Conservation (phyloP, 2,329 filamentous ascomycete species). For the Paradendryphiella salina region DNA sequence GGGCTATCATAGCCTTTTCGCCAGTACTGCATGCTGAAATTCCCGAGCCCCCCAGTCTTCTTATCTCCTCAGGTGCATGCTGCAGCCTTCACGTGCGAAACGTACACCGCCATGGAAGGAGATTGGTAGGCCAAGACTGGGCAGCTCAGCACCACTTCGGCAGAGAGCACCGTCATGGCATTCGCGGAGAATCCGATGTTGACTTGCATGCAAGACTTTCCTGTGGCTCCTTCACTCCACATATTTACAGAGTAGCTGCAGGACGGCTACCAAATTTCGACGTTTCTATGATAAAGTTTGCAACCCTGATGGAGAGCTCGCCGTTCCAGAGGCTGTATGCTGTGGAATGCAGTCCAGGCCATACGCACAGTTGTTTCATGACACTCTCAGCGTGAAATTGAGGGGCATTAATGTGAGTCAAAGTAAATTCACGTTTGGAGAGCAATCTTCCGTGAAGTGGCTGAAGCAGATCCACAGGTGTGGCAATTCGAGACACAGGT, state of each 20-base stretch:
- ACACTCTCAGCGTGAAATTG: too few relatives aligned
- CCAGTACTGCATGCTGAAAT: not conserved
- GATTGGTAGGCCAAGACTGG: slow-evolving; percentile 3
- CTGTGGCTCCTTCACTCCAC: slow-evolving; percentile 3
- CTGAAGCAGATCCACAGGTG: too few relatives aligned
- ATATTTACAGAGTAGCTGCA: not conserved
- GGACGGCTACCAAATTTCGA: not conserved
- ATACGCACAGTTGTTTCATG: too few relatives aligned
- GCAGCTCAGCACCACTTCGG: slow-evolving; percentile 1
- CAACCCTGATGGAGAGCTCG: not conserved
- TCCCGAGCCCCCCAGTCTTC: not conserved
- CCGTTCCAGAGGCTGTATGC: not conserved
- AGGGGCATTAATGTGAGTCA: too few relatives aligned
- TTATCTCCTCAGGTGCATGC: not conserved
- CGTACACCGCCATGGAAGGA: not conserved
- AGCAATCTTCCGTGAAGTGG: too few relatives aligned
- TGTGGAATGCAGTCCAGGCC: too few relatives aligned
- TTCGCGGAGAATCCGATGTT: slow-evolving; percentile 14
- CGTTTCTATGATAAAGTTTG: not conserved
- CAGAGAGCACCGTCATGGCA: slow-evolving; percentile 10
- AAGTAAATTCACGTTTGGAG: too few relatives aligned
- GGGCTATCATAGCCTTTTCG: not conserved
- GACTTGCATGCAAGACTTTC: not conserved
- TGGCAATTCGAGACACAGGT: too few relatives aligned
- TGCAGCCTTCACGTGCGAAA: slow-evolving; percentile 1